Conservation (phyloP, 2,329 filamentous ascomycete species). For the Botrytis hyacinthi region DNA sequence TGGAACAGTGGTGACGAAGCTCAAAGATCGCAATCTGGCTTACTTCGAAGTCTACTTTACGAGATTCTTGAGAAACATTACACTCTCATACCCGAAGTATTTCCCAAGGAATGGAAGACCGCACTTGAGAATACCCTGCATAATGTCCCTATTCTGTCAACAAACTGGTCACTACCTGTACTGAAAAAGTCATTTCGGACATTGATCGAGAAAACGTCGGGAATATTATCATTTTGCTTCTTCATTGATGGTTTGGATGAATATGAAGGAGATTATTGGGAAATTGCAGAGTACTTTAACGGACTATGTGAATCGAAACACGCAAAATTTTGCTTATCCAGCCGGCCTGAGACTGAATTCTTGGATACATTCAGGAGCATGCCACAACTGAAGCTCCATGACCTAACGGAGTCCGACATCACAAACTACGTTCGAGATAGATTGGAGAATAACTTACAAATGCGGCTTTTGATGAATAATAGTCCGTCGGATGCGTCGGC, state of each 20-base stretch:
- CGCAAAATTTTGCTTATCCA: not conserved
- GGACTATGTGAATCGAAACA: not conserved
- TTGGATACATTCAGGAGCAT: not conserved
- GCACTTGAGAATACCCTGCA: not conserved
- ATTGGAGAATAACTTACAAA: not conserved
- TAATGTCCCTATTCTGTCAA: not conserved
- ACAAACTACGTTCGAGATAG: not conserved
- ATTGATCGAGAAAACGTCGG: not conserved
- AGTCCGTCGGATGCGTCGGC: not conserved
- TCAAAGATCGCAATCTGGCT: not conserved
- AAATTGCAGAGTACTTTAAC: not conserved
- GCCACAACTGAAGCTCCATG: not conserved
- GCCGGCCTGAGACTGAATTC: not conserved
- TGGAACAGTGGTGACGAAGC: constrained; percentile 39
- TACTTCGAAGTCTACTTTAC: not conserved
- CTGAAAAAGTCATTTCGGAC: not conserved
- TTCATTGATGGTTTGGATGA: constrained; percentile 15
- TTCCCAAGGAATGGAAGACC: not conserved
- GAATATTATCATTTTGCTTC: not conserved
- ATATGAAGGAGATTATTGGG: not conserved
- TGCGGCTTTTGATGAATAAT: not conserved
- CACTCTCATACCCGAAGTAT: not conserved
- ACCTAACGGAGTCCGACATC: not conserved
- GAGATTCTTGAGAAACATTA: not conserved
- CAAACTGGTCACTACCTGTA: not conserved